Evolutionary conservation across 2,329 filamentous ascomycete species (phyloP), one percentile per base, ranked within the genome.

Genomic region (Cercospora berteroae): DNA sequence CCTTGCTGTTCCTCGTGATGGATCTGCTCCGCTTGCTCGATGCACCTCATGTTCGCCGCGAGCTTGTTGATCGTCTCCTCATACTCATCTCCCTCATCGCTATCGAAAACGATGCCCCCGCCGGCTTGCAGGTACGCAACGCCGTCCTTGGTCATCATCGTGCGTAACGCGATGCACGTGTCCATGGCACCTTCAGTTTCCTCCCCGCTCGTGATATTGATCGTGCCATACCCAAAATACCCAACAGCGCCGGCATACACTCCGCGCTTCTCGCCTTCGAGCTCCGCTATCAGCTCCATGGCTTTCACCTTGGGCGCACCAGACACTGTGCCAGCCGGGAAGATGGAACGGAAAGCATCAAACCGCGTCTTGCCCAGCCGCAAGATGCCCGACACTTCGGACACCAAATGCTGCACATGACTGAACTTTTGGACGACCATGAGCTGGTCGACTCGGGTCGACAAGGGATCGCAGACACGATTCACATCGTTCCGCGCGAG

Each of bases 31-130:
- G 94, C 94, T 61, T 89, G 87, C 67, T 89, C 90, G 78, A 98
- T 94, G 80, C 92, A 95, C 73, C 90, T 87, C 83, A 96, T 93
- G 79, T 96, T 96, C 55, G 93, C 92, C 27, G 91, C 89, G 58
- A 97, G 83, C 85, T 99, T 99, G 83, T 99, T 98, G 82, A 95
- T 92, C 71, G 96, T 97, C 86, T 98, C 93, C 80, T 94, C 87
- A 84, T 94, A 97, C 80, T 98, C 95, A 71, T 97, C 92, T 74
- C 91, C 90, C 36, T 86, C 90, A 77, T 96, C 94, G 48, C 92
- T 96, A 80, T 98, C 95, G 76, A 94, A 97, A 52, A 97, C 94
- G 75, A 97, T 97, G 31, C 94, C 94, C 39, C 94, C 94, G 13
- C 91, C 88, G 44, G 89, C 88, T 79, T 99, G 95, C 70, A 99